Evolutionary conservation across 495 filamentous ascomycete genomes (phyloP).

Genomic region (Podospora pseudoanserina): DNA sequence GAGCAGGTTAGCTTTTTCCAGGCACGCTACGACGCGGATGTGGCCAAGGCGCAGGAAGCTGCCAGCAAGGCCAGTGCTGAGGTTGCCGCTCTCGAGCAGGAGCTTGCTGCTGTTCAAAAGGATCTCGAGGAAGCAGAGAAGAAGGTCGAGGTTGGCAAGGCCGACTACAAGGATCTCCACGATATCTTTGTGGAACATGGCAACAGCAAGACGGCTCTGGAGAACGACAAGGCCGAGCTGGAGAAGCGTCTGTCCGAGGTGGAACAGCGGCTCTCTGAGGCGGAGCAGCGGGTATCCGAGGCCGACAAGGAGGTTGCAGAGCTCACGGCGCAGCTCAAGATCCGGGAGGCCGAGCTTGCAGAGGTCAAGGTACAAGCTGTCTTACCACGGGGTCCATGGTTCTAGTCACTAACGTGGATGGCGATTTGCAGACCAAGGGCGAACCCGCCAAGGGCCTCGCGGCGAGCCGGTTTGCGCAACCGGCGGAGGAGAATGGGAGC

Average conservation of each 20-base stretch:
- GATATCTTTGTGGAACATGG: conserved; percentile 21
- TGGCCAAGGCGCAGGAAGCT: conserved; percentile 27
- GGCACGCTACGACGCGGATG: conserved; percentile 35
- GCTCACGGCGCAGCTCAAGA: conserved; percentile 45
- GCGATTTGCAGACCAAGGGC: conserved; percentile 26
- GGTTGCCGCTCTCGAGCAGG: conserved; percentile 34
- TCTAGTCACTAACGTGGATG: neutral
- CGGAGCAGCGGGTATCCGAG: conserved; percentile 20
- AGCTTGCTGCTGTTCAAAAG: conserved; percentile 39
- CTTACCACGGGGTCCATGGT: neutral
- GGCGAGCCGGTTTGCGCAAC: conserved; percentile 44
- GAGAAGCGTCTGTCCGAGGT: conserved; percentile 36
- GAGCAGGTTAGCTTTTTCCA: conserved; percentile 36
- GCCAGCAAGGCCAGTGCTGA: conserved; percentile 36
- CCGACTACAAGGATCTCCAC: conserved; percentile 56
- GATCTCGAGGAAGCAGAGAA: conserved; percentile 53
- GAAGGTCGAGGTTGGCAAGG: conserved; percentile 44
- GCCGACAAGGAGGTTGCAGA: conserved; percentile 43
- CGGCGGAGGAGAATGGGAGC: conserved; percentile 21
- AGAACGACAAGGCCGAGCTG: conserved; percentile 46
- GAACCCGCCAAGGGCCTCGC: conserved; percentile 40
- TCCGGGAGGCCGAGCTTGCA: conserved; percentile 53
- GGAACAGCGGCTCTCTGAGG: conserved; percentile 21
- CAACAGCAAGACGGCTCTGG: conserved; percentile 43
- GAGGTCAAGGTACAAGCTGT: conserved; percentile 46